These are phyloP conservation scores for Boletus bicolor DNA, from an alignment of 768 basidiomycete species.

Conservation along the genomic window DNA sequence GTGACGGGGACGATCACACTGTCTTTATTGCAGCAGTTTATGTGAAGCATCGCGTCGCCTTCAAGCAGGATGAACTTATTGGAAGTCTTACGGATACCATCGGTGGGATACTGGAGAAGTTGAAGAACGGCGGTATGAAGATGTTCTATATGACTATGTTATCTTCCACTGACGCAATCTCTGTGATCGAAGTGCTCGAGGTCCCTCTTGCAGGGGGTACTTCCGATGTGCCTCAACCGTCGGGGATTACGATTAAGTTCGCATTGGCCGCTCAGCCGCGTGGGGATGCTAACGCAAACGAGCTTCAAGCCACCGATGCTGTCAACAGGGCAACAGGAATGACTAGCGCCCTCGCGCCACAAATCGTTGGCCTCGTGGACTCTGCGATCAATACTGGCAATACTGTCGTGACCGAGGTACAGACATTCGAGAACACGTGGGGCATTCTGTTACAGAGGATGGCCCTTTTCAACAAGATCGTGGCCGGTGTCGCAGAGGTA, in stretches of 20 bases:
- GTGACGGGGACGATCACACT: background rate
- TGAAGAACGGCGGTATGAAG: background rate
- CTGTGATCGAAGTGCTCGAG: background rate
- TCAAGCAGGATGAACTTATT: background rate
- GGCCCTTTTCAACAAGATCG: background rate
- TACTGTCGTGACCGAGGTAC: background rate
- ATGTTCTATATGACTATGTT: background rate
- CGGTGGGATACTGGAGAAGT: background rate
- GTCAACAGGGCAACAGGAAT: background rate
- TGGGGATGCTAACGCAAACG: background rate
- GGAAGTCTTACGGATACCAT: background rate
- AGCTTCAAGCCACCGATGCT: background rate
- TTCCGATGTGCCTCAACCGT: background rate
- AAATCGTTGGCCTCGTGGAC: background rate
- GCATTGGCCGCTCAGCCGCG: background rate
- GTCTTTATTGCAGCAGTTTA: background rate
- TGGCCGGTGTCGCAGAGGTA: background rate
- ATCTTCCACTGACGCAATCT: background rate
- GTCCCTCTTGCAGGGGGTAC: background rate
- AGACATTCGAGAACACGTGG: constrained; percentile 1
- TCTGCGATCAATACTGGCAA: background rate
- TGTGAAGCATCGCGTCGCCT: background rate
- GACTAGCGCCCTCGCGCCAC: background rate
- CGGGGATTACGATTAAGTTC: background rate
- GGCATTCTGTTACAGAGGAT: background rate